These are phyloP conservation scores for Aristolochia fimbriata DNA, from an alignment of 164 flowering plant species.

Conservation along the genomic window DNA sequence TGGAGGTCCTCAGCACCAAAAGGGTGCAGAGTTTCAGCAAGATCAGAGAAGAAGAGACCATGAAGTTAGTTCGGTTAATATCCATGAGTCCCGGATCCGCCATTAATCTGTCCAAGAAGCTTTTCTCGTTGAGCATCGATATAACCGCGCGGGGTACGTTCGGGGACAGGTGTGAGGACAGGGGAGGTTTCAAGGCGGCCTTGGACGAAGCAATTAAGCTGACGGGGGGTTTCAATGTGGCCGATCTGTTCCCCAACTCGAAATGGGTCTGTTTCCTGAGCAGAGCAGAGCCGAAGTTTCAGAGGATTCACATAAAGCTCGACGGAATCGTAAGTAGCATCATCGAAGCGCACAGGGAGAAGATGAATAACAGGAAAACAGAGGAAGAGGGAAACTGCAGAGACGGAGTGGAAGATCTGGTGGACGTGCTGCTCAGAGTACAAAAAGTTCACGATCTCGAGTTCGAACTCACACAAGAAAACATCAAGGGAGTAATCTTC, in stretches of 20 bases:
- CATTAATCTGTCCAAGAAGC: neutral
- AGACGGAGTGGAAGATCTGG: constrained; percentile 4
- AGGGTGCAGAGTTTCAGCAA: constrained; percentile 19
- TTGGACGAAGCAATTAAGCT: constrained; percentile 2
- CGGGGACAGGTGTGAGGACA: constrained; percentile 17
- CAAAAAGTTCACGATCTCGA: constrained; percentile 2
- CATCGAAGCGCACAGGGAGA: constrained; percentile 4
- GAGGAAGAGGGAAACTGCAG: neutral
- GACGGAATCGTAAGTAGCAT: neutral
- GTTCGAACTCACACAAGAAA: constrained; percentile 5
- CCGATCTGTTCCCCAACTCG: constrained; percentile 19
- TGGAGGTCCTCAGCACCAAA: constrained; percentile 24
- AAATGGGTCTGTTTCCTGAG: neutral
- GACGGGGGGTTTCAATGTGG: constrained; percentile 21
- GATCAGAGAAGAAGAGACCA: no score
- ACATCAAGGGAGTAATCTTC: constrained; percentile 13
- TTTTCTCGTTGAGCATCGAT: neutral
- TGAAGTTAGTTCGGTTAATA: no score
- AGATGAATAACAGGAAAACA: neutral
- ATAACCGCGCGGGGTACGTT: constrained; percentile 9
- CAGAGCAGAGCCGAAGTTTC: constrained; percentile 1
- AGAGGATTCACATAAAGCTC: neutral
- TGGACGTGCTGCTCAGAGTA: constrained; percentile 10
- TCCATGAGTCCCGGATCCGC: no score
- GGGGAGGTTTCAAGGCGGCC: constrained; percentile 15